phyloP scores from a whole-genome alignment of 345 rosid species.

The Camelina hispida region DNA sequence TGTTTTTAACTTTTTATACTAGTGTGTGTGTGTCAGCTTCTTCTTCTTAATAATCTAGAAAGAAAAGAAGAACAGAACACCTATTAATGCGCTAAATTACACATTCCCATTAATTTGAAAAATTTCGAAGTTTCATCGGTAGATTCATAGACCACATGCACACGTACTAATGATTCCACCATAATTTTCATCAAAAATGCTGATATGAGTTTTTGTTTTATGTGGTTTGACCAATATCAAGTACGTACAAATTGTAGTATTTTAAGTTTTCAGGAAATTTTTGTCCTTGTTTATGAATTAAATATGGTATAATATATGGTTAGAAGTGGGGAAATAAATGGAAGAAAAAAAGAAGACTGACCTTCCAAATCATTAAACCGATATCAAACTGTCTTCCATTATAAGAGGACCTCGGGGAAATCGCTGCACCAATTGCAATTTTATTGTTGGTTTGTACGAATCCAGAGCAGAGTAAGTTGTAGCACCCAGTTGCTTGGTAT shows the following conservation, averaged over 20 bases:
- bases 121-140: constrained; percentile 24
- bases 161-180: constrained; percentile 25
- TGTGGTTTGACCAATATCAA: constrained; percentile 22
- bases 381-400: constrained; percentile 88
- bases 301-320: constrained; percentile 3
- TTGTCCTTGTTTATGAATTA: not conserved
- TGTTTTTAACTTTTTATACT: not conserved
- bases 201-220: constrained; percentile 16
- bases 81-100: constrained; percentile 37
- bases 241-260: constrained; percentile 15
- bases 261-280: constrained; percentile 15
- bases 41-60: constrained; percentile 29
- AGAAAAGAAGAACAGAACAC: constrained; percentile 23
- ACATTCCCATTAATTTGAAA: constrained; percentile 19
- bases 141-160: constrained; percentile 30
- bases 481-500: constrained; percentile 98
- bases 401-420: constrained; percentile 94
- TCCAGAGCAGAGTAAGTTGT: constrained; percentile 94
- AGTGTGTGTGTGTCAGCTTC: constrained; percentile 18
- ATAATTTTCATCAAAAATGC: constrained; percentile 17
- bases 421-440: constrained; percentile 96
- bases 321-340: constrained; percentile 39
- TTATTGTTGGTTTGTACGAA: constrained; percentile 91
- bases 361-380: constrained; percentile 94
- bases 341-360: constrained; percentile 48